These are phyloP conservation scores for Hordeum marinum DNA, from an alignment of 176 grass and related monocot species.

Conservation along the genomic window DNA sequence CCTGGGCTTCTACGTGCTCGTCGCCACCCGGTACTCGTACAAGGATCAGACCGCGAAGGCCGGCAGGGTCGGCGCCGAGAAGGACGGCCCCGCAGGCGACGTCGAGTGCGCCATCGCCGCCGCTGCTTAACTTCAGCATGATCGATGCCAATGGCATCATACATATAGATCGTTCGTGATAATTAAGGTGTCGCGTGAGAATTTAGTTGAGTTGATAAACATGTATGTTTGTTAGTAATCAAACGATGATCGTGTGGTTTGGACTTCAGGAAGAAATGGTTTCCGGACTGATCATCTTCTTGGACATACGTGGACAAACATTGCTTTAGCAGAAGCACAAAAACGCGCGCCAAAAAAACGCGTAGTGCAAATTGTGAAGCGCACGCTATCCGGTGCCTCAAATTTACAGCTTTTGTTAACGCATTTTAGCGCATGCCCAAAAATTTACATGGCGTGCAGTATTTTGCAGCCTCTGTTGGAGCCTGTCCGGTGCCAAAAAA, in stretches of 20 bases:
- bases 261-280: not conserved
- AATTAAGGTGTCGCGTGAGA: not conserved
- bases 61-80: constrained; percentile 29
- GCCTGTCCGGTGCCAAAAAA: too few relatives aligned
- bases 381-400: too few relatives aligned
- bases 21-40: constrained; percentile 64
- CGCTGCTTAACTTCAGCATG: not conserved
- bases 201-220: not conserved
- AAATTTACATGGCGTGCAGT: too few relatives aligned
- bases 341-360: too few relatives aligned
- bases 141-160: not conserved
- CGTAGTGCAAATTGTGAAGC: too few relatives aligned
- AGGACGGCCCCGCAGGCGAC: not conserved
- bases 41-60: constrained; percentile 40
- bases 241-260: not conserved
- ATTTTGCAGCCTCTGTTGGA: too few relatives aligned
- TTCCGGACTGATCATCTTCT: not conserved
- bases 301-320: not conserved
- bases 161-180: not conserved
- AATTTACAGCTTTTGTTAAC: too few relatives aligned
- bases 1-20: constrained; percentile 43
- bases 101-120: constrained; percentile 6
- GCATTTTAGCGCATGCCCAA: too few relatives aligned
- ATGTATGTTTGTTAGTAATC: not conserved
- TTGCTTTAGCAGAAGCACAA: too few relatives aligned